Base-by-base conservation (phyloP, 352 stramenopile genomes). In the Peronospora belbahrii region DNA sequence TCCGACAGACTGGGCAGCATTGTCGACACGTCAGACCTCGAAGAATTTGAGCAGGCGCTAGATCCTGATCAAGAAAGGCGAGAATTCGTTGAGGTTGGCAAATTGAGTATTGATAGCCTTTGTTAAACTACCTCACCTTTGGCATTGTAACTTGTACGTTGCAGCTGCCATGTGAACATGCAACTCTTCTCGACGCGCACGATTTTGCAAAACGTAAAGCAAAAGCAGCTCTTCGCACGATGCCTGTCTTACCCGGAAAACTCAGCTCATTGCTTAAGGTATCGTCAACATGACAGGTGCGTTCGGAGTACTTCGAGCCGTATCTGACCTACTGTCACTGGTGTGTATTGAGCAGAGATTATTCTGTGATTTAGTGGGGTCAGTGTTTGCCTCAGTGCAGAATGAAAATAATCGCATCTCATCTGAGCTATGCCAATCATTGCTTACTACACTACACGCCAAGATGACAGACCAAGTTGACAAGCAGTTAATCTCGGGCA, bases 321-420 rank as follows among this genome's bases (percentile, higher is more conserved):
- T 28, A 33, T 19, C 39, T 59, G 19, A 46, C 34, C 39, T 9
- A 22, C n/a, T 10, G 20, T 22, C 2, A 43, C 14, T 27, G 48
- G 28, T 46, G 24, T 43, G 24, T 32, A 11, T 44, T 22, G 31
- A 38, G 13, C 38, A 90, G 74, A 88, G 86, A 86, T 52, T 91
- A 19, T 91, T 88, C 49, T 73, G 78, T 42, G 72, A 88, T 25
- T 62, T 86, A 20, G 62, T 91, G 14, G 61, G 81, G 22, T 87
- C 79, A 4, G 48, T 85, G 17, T 88, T 75, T 28, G 28, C 59
- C 2, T 79, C 72, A 22, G 81, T 87, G 48, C 57, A 75, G 42
- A 74, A 88, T n/a, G 66, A 87, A 31, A 91, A 88, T 47, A 71
- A 86, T 38, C 60, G 62, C 2, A 48, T 87, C 14, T 91, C 76